phyloP scores from a whole-genome alignment of 345 rosid genomes.

The Bruguiera gymnorhiza region DNA sequence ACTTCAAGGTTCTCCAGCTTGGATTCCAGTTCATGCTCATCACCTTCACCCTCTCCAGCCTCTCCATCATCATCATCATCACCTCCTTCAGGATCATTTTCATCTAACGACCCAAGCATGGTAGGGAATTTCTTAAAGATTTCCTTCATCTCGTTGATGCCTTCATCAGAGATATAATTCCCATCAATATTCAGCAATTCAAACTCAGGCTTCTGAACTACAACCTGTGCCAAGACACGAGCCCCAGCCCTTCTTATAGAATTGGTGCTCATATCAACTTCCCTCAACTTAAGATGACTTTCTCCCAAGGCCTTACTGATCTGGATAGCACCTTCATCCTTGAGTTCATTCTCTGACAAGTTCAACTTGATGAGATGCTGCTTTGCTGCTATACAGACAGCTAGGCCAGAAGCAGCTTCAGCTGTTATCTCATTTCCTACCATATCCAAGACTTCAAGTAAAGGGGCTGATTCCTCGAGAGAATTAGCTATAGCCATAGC shows the following conservation, averaged over 20 bases:
- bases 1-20: slow-evolving; percentile 73
- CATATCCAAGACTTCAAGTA: slow-evolving; percentile 73
- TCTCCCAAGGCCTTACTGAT: slow-evolving; percentile 64
- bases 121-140: slow-evolving; percentile 63
- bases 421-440: slow-evolving; percentile 87
- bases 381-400: slow-evolving; percentile 64
- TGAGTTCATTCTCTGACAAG: slow-evolving; percentile 86
- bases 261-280: slow-evolving; percentile 64
- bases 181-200: slow-evolving; percentile 62
- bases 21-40: slow-evolving; percentile 60
- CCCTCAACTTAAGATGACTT: slow-evolving; percentile 45
- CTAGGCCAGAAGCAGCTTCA: slow-evolving; percentile 53
- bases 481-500: slow-evolving; percentile 53
- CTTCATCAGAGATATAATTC: slow-evolving; percentile 79
- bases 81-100: slow-evolving; percentile 81
- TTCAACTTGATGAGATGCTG: slow-evolving; percentile 60
- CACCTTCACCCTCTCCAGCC: slow-evolving; percentile 38
- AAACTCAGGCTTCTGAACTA: slow-evolving; percentile 57
- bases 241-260: slow-evolving; percentile 69
- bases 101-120: slow-evolving; percentile 68
- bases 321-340: slow-evolving; percentile 69
- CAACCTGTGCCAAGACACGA: slow-evolving; percentile 54
- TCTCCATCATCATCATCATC: slow-evolving; percentile 49
- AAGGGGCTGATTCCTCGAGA: slow-evolving; percentile 64
- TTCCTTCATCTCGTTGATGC: slow-evolving; percentile 71